Conservation (phyloP, 2,329 filamentous ascomycete genomes). For the Triangularia verruculosa region DNA sequence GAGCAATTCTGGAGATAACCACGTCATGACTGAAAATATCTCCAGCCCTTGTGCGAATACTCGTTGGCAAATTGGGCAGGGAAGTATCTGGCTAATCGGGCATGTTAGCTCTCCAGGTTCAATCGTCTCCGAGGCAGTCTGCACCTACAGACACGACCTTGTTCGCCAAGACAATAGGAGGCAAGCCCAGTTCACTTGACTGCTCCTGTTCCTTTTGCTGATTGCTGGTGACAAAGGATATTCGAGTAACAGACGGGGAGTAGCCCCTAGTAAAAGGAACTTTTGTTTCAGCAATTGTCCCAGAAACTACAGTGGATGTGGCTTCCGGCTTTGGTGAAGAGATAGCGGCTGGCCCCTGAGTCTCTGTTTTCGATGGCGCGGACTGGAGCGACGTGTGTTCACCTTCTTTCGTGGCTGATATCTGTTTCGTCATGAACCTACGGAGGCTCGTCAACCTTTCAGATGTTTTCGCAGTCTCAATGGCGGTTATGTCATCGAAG, state of each 20-base stretch:
- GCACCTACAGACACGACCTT: too few species aligned
- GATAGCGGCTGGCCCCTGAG: neutral
- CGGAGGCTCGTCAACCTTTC: neutral
- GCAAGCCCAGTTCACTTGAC: too few species aligned
- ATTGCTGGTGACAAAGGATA: too few species aligned
- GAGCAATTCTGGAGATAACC: neutral
- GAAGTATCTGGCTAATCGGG: neutral
- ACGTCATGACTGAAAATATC: neutral
- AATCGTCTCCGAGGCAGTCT: too few species aligned
- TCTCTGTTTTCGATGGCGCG: neutral
- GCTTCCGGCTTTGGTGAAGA: neutral
- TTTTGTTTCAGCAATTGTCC: too few species aligned
- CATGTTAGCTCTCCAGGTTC: too few species aligned
- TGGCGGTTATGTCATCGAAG: neutral
- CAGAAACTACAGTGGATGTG: neutral
- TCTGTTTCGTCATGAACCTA: neutral
- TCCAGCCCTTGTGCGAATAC: neutral
- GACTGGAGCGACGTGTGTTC: neutral
- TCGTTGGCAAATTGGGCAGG: neutral
- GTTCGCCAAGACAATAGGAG: too few species aligned
- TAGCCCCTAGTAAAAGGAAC: too few species aligned
- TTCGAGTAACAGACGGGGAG: too few species aligned
- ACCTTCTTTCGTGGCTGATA: neutral
- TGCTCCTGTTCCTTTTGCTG: too few species aligned
- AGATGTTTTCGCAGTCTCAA: neutral